Percentiles rank a stretch among this genome's conserved stretches.
Conservation (phyloP, 371 early-diverging fungal genomes). For the Smittium mucronatum region DNA sequence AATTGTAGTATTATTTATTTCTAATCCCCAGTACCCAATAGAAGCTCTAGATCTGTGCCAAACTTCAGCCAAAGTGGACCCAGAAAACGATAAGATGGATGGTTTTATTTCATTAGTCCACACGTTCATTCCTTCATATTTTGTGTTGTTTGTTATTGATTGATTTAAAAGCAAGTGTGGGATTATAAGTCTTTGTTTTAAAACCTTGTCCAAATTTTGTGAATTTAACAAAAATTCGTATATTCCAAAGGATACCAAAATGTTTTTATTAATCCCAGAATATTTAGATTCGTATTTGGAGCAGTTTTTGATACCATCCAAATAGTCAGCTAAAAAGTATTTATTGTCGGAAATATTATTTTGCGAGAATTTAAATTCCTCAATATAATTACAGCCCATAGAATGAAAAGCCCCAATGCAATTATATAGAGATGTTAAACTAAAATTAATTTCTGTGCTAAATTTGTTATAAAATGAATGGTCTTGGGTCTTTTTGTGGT, state of each 20-base stretch:
- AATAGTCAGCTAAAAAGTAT: too few relatives aligned
- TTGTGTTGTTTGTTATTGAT: not conserved
- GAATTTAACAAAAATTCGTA: too few relatives aligned
- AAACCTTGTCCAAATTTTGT: not conserved
- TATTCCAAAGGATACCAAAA: too few relatives aligned
- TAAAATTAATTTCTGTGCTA: not conserved
- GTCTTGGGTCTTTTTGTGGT: not conserved
- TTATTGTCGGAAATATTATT: too few relatives aligned
- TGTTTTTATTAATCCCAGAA: too few relatives aligned
- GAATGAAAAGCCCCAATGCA: not conserved
- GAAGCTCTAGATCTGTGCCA: conserved; percentile 4
- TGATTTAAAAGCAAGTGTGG: not conserved
- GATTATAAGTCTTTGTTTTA: not conserved
- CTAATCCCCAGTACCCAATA: not conserved
- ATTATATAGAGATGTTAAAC: not conserved
- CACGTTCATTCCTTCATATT: not conserved
- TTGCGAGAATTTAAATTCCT: too few relatives aligned
- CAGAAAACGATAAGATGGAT: not conserved
- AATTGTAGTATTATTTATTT: not conserved
- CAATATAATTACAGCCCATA: too few relatives aligned
- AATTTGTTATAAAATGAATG: not conserved
- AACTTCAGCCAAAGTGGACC: conserved; percentile 7
- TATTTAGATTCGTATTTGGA: too few relatives aligned
- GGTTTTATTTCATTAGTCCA: not conserved
- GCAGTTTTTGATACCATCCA: too few relatives aligned